Base-by-base conservation (phyloP, 345 rosid species). In the Streptanthus diversifolius region DNA sequence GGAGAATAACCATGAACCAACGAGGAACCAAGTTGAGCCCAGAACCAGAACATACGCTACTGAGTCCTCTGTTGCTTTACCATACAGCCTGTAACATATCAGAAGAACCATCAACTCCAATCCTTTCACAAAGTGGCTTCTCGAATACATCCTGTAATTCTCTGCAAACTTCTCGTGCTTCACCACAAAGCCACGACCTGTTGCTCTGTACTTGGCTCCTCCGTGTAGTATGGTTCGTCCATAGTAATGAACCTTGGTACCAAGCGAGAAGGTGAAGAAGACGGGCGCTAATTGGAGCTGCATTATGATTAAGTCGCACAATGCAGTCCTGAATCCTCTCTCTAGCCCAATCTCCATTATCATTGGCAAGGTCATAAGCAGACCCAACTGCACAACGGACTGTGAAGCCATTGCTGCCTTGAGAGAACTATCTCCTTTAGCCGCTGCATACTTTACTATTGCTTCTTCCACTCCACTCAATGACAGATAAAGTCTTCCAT, bases 171-270 rank as follows among this genome's bases (percentile, higher is more conserved):
- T 95, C 88, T 91, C 97, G 63, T 95, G 99, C 48, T 86, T 83
- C 18, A 95, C 99, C 51, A 91, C 99, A 59, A 91, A 95, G n/a
- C 99, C 99, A 83, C 99, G 97, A 3, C 99, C 99, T 11, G 97
- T 95, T 79, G 99, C 97, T 80, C 97, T 83, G 82, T 95, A 95
- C 74, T 88, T 91, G 75, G 99, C 95, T 60, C 99, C 99, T 39
- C 99, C 99, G 41, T 95, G 97, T 73, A 95, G 83, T 74, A 95
- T 72, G 63, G 99, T 91, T 49, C 99, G 88, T 44, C 99, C 99
- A 73, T 68, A 95, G 84, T 95, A 91, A 74, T 95, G 99, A 58
- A 71, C 84, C 75, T 86, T 91, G 41, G 99, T 95, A 41, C 99
- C 99, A 3, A 95, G 95, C 13, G 99, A 89, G 82, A 95, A 95